Evolutionary conservation across 306 rosid genomes (phyloP).

Genomic region (Dryas octopetala): DNA sequence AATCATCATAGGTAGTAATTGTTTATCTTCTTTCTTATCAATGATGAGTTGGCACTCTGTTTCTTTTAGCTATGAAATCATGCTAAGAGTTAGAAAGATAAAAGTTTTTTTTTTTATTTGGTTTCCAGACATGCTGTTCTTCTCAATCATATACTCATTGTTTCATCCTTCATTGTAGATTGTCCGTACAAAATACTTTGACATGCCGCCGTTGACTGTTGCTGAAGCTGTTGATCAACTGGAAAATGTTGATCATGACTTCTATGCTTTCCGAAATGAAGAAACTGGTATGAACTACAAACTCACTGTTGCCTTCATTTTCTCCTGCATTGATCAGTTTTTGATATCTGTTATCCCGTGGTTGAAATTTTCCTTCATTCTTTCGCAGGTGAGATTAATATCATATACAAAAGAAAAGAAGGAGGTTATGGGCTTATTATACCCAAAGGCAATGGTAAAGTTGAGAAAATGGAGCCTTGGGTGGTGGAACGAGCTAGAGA

Average conservation of each 20-base stretch:
- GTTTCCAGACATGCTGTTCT: not conserved
- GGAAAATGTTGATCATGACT: slow-evolving; percentile 82
- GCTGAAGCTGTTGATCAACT: slow-evolving; percentile 86
- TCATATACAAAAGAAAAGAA: slow-evolving; percentile 74
- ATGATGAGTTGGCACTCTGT: too few relatives aligned
- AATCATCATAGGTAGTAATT: too few relatives aligned
- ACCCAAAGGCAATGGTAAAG: slow-evolving; percentile 62
- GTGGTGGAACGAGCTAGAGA: slow-evolving; percentile 47
- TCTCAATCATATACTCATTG: slow-evolving; percentile 13
- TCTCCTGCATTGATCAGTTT: not conserved
- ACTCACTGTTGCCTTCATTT: slow-evolving; percentile 6
- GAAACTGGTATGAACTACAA: slow-evolving; percentile 63
- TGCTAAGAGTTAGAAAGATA: too few relatives aligned
- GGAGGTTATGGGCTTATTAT: slow-evolving; percentile 89
- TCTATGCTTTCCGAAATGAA: slow-evolving; percentile 90
- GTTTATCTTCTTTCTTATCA: too few relatives aligned
- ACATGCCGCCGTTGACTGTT: slow-evolving; percentile 95
- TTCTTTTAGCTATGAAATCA: too few relatives aligned
- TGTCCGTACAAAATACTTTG: slow-evolving; percentile 85
- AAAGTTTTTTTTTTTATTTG: not conserved
- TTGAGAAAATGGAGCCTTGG: slow-evolving; percentile 43
- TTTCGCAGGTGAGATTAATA: slow-evolving; percentile 74
- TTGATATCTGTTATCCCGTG: slow-evolving; percentile 13
- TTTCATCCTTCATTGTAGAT: slow-evolving; percentile 45
- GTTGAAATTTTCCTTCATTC: slow-evolving; percentile 16